These are phyloP conservation scores for Tricholoma flavovirens DNA, from an alignment of 768 basidiomycete species.

Conservation along the genomic window DNA sequence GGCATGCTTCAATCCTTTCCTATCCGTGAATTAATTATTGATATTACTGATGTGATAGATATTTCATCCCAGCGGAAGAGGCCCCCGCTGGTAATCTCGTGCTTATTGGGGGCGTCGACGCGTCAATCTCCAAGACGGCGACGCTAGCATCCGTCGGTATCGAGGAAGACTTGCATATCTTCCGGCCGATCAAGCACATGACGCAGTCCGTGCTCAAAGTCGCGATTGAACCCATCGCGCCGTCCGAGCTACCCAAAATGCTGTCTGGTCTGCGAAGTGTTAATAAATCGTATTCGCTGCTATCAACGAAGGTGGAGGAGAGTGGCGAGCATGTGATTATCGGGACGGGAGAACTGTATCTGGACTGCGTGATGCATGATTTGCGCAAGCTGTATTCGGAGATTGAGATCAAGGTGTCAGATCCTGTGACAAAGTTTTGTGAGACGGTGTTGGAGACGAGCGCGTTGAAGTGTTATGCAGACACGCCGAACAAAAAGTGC, in stretches of 20 bases:
- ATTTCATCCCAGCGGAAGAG: conserved; percentile 85
- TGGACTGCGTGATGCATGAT: conserved; percentile 97
- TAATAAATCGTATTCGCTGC: conserved; percentile 96
- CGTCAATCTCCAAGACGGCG: conserved; percentile 92
- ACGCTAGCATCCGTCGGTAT: conserved; percentile 71
- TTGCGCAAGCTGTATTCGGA: conserved; percentile 88
- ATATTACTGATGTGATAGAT: conserved; percentile 43
- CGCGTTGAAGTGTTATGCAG: conserved; percentile 97
- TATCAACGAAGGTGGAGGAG: conserved; percentile 95
- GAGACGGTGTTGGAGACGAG: conserved; percentile 98
- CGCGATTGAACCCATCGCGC: conserved; percentile 96
- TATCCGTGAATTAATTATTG: background rate
- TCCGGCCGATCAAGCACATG: conserved; percentile 94
- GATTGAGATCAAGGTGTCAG: conserved; percentile 99
- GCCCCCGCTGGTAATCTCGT: conserved; percentile 90
- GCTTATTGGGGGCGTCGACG: conserved; percentile 87
- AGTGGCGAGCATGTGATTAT: conserved; percentile 96
- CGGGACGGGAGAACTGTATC: conserved; percentile 94
- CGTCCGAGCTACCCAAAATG: conserved; percentile 99
- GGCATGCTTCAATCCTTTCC: conserved; percentile 42
- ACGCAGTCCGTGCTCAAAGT: conserved; percentile 96
- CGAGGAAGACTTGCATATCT: conserved; percentile 88
- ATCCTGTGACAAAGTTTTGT: conserved; percentile 96
- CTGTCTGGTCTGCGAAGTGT: conserved; percentile 92
- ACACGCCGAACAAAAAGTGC: conserved; percentile 98